phyloP scores from a whole-genome alignment of 2,329 filamentous ascomycete genomes.

The Aspergillus candidus region DNA sequence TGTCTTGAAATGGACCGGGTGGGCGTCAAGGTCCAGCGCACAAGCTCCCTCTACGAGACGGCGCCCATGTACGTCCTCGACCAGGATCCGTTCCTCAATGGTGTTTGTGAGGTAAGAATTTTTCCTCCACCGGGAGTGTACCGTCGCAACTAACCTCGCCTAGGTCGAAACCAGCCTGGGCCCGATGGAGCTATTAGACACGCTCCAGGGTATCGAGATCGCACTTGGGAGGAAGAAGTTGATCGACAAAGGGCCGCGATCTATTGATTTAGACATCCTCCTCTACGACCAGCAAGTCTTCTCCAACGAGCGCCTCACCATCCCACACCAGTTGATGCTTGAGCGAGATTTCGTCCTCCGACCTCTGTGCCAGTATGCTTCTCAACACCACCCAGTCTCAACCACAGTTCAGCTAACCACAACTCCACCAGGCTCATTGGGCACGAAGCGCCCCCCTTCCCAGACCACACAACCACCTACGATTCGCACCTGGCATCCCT shows the following conservation, averaged over 20 bases:
- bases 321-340: conserved; percentile 78
- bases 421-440: conserved; percentile 34
- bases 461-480: conserved; percentile 27
- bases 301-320: conserved; percentile 64
- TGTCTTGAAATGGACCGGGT: conserved; percentile 68
- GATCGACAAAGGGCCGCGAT: conserved; percentile 88
- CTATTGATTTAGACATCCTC: conserved; percentile 90
- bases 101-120: conserved; percentile 69
- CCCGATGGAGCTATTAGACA: conserved; percentile 69
- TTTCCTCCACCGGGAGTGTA: conserved; percentile 25
- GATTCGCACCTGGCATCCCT: conserved; percentile 30
- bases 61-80: conserved; percentile 94
- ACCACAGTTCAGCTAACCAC: conserved; percentile 5
- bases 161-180: conserved; percentile 74
- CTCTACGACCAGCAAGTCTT: conserved; percentile 67
- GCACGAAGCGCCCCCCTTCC: conserved; percentile 29
- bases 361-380: conserved; percentile 57
- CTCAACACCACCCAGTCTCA: background rate
- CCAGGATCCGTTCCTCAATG: conserved; percentile 84
- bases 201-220: conserved; percentile 77
- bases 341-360: conserved; percentile 92
- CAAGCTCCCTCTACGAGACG: conserved; percentile 89
- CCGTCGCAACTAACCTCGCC: conserved; percentile 2
- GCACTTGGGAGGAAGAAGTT: conserved; percentile 72
- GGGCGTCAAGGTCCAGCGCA: conserved; percentile 68